Evolutionary conservation across 2,329 filamentous ascomycete genomes (phyloP).

Genomic region (Chaetoscypha palmicola): DNA sequence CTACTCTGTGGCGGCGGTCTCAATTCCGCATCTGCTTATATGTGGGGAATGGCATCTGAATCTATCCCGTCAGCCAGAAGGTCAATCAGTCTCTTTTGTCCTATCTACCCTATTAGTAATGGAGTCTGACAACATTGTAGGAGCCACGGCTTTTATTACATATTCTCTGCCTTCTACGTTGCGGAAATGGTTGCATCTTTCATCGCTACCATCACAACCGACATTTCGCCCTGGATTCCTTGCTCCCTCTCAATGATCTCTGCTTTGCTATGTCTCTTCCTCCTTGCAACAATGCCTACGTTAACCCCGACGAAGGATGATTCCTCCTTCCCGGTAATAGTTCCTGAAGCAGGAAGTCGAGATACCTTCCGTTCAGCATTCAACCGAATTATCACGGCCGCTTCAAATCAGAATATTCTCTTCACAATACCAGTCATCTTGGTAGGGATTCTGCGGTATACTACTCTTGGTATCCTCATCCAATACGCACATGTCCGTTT

Average conservation of each 20-base stretch:
- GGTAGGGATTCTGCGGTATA: conserved; percentile 27
- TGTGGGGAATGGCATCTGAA: conserved; percentile 30
- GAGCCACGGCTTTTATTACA: conserved; percentile 29
- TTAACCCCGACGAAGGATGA: background rate
- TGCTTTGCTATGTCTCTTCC: conserved; percentile 16
- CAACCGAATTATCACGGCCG: background rate
- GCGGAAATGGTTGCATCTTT: conserved; percentile 28
- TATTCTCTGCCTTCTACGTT: conserved; percentile 30
- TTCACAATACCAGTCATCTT: conserved; percentile 27
- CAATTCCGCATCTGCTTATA: conserved; percentile 26
- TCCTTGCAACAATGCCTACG: conserved; percentile 22
- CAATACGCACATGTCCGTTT: conserved; percentile 30
- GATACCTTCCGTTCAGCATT: background rate
- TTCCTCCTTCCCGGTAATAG: background rate
- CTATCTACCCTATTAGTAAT: background rate
- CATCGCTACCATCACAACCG: conserved; percentile 24
- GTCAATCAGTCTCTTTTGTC: conserved; percentile 6
- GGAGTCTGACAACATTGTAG: conserved; percentile 6
- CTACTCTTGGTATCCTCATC: conserved; percentile 27
- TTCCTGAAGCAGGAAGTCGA: background rate
- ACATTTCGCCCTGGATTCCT: conserved; percentile 29
- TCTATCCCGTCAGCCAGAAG: conserved; percentile 23
- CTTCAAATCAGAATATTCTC: conserved; percentile 18
- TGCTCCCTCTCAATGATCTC: conserved; percentile 23
- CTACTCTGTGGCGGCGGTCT: conserved; percentile 28